Conservation (phyloP, 2,329 filamentous ascomycete species). For the Fusarium anguioides region DNA sequence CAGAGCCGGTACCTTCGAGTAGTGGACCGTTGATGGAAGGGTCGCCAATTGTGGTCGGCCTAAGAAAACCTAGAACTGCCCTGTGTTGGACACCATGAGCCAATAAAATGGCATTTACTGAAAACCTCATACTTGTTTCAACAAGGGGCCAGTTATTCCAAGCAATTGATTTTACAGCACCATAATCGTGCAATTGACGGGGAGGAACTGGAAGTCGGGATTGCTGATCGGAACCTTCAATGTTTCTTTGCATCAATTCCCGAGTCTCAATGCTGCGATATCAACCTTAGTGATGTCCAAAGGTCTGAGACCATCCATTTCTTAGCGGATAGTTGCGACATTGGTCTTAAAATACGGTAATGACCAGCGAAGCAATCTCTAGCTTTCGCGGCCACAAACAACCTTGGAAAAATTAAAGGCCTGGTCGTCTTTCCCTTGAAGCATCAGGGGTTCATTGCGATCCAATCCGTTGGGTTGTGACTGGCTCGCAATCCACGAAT, state of each 20-base stretch:
- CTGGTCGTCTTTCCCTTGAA: constrained; percentile 8
- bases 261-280: constrained; percentile 10
- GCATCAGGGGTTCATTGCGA: constrained; percentile 27
- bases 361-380: constrained; percentile 3
- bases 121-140: neutral
- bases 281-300: constrained; percentile 8
- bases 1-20: neutral
- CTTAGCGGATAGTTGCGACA: constrained; percentile 35
- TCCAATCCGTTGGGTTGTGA: constrained; percentile 31
- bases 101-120: constrained; percentile 23
- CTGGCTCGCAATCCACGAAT: constrained; percentile 27
- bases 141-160: neutral
- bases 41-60: constrained; percentile 4
- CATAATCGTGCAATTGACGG: too few relatives aligned
- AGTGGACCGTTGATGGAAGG: neutral
- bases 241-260: constrained; percentile 25
- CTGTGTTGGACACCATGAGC: constrained; percentile 10
- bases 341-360: constrained; percentile 35
- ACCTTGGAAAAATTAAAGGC: neutral
- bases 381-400: constrained; percentile 1
- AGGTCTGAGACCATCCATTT: neutral
- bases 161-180: too few relatives aligned
- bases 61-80: constrained; percentile 8
- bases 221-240: constrained; percentile 10
- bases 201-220: too few relatives aligned